Percentiles rank a stretch among this genome's conserved stretches.
Evolutionary conservation across 2,329 filamentous ascomycete species (phyloP).

Genomic region (Aspergillus ruber): DNA sequence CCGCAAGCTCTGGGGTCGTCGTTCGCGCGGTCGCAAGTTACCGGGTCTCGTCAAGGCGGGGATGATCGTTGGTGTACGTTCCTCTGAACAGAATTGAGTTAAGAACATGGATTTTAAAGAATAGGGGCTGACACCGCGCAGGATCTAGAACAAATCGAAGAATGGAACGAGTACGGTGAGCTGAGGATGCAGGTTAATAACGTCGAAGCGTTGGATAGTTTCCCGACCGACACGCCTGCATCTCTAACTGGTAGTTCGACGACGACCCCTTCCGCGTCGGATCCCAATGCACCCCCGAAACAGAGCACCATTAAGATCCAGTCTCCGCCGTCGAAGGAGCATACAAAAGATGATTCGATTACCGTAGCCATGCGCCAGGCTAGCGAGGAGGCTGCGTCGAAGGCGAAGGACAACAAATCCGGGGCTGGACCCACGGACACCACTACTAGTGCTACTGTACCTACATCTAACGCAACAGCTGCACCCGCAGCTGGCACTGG

Average conservation of each 20-base stretch:
- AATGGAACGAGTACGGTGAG: conserved; percentile 99
- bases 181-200: conserved; percentile 71
- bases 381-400: conserved; percentile 34
- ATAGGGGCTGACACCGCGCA: conserved; percentile 32
- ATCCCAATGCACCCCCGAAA: conserved; percentile 15
- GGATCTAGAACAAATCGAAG: conserved; percentile 91
- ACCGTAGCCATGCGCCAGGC: conserved; percentile 39
- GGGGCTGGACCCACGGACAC: conserved; percentile 7
- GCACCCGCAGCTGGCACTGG: conserved; percentile 11
- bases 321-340: conserved; percentile 30
- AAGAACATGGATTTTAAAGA: not conserved
- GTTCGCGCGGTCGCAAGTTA: conserved; percentile 79
- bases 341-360: conserved; percentile 31
- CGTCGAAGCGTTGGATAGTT: conserved; percentile 27
- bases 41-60: conserved; percentile 85
- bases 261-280: conserved; percentile 16
- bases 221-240: conserved; percentile 15
- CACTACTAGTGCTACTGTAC: conserved; percentile 3
- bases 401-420: conserved; percentile 25
- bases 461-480: conserved; percentile 11
- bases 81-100: too few species aligned
- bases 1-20: conserved; percentile 78
- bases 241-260: conserved; percentile 12
- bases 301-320: conserved; percentile 37
- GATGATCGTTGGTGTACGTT: conserved; percentile 72